Percentiles rank a stretch among this genome's conserved stretches.
phyloP scores from a whole-genome alignment of 1,284 basidiomycete genomes.

The Spongiforma sp. region DNA sequence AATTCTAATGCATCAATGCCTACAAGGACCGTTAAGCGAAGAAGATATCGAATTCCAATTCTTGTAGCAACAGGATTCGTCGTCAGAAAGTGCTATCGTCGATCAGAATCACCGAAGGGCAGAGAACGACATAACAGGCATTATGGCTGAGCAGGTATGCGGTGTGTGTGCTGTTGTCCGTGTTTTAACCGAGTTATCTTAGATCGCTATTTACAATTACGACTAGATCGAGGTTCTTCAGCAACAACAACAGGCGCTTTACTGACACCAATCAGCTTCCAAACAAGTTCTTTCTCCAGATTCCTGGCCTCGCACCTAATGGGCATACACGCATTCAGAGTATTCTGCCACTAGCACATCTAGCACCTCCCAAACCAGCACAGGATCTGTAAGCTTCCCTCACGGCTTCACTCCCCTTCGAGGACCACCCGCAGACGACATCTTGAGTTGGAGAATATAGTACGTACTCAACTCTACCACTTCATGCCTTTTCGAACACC shows the following conservation, averaged over 20 bases:
- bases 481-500: constrained; percentile 9
- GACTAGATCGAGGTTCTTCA: constrained; percentile 91
- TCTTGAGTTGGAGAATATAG: constrained; percentile 89
- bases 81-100: constrained; percentile 42
- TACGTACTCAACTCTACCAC: constrained; percentile 44
- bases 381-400: constrained; percentile 57
- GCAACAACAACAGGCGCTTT: constrained; percentile 86
- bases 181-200: constrained; percentile 20
- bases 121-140: constrained; percentile 79
- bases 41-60: constrained; percentile 84
- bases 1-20: constrained; percentile 53
- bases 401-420: constrained; percentile 71
- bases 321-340: constrained; percentile 91
- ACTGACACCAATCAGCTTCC: constrained; percentile 85
- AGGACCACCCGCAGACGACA: constrained; percentile 77
- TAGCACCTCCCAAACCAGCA: constrained; percentile 45
- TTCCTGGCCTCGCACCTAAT: constrained; percentile 70
- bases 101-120: constrained; percentile 59
- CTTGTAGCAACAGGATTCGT: constrained; percentile 66
- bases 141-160: constrained; percentile 89
- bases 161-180: not conserved
- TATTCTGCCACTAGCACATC: constrained; percentile 75
- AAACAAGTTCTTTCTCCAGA: constrained; percentile 77
- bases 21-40: constrained; percentile 78
- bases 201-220: constrained; percentile 91